phyloP scores from a whole-genome alignment of 1,284 basidiomycete genomes.

The Vanrija humicola region DNA sequence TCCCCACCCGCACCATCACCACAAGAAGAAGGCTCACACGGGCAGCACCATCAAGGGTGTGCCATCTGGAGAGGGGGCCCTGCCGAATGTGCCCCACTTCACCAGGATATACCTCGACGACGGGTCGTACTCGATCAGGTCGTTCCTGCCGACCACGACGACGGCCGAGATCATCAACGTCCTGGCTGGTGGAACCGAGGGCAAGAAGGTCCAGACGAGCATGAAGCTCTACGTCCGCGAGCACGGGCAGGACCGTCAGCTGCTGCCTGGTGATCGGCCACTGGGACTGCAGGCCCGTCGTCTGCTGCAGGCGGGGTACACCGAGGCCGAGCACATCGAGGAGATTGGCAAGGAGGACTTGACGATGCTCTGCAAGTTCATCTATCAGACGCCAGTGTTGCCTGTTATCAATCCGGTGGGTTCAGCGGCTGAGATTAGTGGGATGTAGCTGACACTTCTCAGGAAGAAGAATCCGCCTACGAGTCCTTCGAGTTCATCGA shows the following conservation, averaged over 20 bases:
- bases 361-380: conserved; percentile 81
- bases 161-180: conserved; percentile 65
- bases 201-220: conserved; percentile 57
- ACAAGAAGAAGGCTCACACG: background rate
- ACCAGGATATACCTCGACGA: conserved; percentile 76
- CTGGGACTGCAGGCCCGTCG: conserved; percentile 78
- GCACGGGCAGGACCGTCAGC: conserved; percentile 74
- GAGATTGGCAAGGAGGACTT: conserved; percentile 77
- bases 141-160: conserved; percentile 63
- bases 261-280: conserved; percentile 77
- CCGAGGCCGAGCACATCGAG: conserved; percentile 73
- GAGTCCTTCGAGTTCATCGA: conserved; percentile 80
- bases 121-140: conserved; percentile 67
- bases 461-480: conserved; percentile 66
- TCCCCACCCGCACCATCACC: background rate
- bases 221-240: conserved; percentile 80
- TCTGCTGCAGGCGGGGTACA: conserved; percentile 87
- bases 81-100: conserved; percentile 33
- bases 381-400: conserved; percentile 56
- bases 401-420: conserved; percentile 58
- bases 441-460: conserved; percentile 21
- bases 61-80: background rate
- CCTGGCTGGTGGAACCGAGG: conserved; percentile 48
- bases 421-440: too few species aligned
- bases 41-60: conserved; percentile 1